These are phyloP conservation scores for Hammondia hammondi DNA, from an alignment of 169 alveolate species.

Conservation along the genomic window DNA sequence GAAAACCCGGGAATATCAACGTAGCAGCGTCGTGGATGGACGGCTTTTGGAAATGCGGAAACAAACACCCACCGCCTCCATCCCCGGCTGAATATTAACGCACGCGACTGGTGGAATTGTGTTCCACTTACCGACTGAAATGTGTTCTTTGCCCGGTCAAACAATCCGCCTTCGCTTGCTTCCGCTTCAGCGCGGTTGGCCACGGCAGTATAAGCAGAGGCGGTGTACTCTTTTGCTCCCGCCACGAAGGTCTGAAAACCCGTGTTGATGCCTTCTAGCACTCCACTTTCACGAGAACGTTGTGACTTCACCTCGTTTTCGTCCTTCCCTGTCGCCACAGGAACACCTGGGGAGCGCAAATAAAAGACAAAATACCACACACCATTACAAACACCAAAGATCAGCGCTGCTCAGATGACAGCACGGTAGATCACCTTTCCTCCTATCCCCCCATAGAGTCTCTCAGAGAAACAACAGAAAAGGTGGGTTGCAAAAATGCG, in stretches of 20 bases:
- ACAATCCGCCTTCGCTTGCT: constrained; percentile 24
- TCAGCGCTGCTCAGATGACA: too few species aligned
- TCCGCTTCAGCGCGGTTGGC: constrained; percentile 38
- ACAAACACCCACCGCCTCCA: neutral
- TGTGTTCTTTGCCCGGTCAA: constrained; percentile 31
- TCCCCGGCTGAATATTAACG: neutral
- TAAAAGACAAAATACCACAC: neutral
- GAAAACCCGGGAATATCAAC: neutral
- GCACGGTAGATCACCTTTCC: too few species aligned
- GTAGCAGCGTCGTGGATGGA: too few species aligned
- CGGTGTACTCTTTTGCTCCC: constrained; percentile 47
- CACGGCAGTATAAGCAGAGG: constrained; percentile 37
- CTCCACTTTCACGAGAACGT: constrained; percentile 8
- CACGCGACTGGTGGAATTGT: neutral
- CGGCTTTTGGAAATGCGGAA: neutral
- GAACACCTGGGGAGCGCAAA: neutral
- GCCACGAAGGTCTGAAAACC: constrained; percentile 14
- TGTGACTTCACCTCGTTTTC: neutral
- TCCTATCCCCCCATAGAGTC: too few species aligned
- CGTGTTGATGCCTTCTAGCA: constrained; percentile 32
- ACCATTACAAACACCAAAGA: too few species aligned
- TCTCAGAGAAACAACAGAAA: too few species aligned
- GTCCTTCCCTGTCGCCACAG: neutral
- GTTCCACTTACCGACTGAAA: constrained; percentile 33
- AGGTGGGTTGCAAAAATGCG: too few species aligned